These are phyloP conservation scores for Pichia sp. DNA, from an alignment of 1,139 yeast species.

Conservation along the genomic window DNA sequence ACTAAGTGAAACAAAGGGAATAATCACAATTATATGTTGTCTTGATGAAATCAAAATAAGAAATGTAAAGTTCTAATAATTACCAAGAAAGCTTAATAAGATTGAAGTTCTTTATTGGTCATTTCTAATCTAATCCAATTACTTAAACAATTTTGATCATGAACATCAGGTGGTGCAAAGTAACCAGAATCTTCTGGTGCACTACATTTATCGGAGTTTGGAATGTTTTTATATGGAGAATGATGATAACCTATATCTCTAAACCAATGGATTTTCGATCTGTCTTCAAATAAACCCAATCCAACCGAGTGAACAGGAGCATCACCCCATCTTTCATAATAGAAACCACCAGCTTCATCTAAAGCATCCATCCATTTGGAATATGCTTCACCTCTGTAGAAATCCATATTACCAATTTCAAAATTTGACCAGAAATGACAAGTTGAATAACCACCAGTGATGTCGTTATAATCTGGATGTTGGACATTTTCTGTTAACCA, in stretches of 20 bases:
- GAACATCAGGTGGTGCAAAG: conserved; percentile 42
- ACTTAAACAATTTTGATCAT: conserved; percentile 65
- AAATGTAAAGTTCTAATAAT: too few relatives aligned
- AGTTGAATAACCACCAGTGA: conserved; percentile 46
- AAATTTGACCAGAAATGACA: conserved; percentile 95
- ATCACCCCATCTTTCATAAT: conserved; percentile 91
- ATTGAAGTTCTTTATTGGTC: conserved; percentile 35
- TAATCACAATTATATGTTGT: too few relatives aligned
- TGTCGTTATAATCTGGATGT: conserved; percentile 37
- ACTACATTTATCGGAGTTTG: conserved; percentile 32
- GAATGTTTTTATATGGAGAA: conserved; percentile 52
- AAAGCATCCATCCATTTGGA: conserved; percentile 57
- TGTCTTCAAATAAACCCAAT: conserved; percentile 60
- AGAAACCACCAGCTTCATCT: conserved; percentile 74
- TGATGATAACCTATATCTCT: conserved; percentile 86
- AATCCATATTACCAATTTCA: conserved; percentile 76
- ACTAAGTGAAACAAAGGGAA: too few relatives aligned
- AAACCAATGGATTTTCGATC: conserved; percentile 75
- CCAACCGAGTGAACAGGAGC: conserved; percentile 90
- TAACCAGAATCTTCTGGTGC: conserved; percentile 40
- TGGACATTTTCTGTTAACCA: conserved; percentile 47
- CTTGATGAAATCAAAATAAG: too few relatives aligned
- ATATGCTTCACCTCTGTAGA: conserved; percentile 63
- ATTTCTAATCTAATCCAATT: conserved; percentile 63
- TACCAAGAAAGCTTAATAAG: too few relatives aligned